Evolutionary conservation across 139 green algal genomes (phyloP).

Genomic region (Tetradesmus lagerheimii): DNA sequence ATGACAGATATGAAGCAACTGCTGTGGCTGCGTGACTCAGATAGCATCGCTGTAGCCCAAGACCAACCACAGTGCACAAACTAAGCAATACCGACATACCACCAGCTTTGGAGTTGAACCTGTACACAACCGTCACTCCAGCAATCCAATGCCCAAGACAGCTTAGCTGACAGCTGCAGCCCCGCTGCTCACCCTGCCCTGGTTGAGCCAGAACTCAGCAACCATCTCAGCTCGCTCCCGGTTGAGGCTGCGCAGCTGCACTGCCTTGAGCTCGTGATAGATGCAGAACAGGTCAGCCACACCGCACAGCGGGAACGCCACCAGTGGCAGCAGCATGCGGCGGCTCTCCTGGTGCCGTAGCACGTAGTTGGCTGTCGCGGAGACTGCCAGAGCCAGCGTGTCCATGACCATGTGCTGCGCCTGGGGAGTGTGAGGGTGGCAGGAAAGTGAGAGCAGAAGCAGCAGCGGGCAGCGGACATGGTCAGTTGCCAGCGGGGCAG

Average conservation of each 20-base stretch:
- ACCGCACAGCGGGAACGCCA: constrained; percentile 73
- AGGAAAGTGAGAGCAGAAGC: background rate
- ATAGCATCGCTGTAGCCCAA: too few species aligned
- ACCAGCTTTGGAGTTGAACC: too few species aligned
- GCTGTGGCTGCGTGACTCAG: too few species aligned
- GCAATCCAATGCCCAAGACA: too few species aligned
- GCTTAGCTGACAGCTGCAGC: too few species aligned
- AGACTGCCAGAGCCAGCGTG: constrained; percentile 84
- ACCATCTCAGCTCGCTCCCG: constrained; percentile 88
- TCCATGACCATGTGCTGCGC: constrained; percentile 94
- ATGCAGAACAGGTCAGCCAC: constrained; percentile 79
- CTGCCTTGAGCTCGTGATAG: constrained; percentile 84
- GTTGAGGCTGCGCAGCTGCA: constrained; percentile 91
- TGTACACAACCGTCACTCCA: too few species aligned
- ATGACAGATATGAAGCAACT: too few species aligned
- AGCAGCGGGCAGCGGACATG: constrained; percentile 26
- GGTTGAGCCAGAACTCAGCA: constrained; percentile 73
- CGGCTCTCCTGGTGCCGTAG: constrained; percentile 43
- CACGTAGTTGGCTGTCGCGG: constrained; percentile 49
- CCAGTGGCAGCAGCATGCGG: constrained; percentile 69
- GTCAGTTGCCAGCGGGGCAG: constrained; percentile 44
- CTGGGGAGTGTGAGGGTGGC: constrained; percentile 45
- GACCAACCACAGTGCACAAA: too few species aligned
- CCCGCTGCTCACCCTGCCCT: constrained; percentile 54
- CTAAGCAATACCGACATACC: too few species aligned